A percentile compares a stretch with the other conserved stretches of the same genome.
Evolutionary conservation across 352 stramenopile species (phyloP).

Genomic region (Phytophthora chlamydospora): DNA sequence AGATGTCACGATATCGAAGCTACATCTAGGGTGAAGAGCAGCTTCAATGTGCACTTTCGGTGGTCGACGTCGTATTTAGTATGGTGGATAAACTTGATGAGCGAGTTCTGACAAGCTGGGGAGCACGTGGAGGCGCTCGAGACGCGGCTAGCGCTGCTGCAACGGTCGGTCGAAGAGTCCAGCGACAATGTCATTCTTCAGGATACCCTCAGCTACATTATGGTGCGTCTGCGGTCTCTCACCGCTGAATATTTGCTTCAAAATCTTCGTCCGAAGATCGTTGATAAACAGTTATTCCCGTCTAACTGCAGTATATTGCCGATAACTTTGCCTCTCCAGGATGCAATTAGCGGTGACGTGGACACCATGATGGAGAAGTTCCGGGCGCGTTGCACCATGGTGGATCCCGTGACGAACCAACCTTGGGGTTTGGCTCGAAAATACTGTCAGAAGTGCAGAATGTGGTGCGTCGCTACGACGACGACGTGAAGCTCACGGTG

Average conservation of each 20-base stretch:
- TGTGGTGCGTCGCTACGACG: conserved; percentile 64
- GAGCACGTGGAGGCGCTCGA: conserved; percentile 52
- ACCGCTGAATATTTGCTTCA: conserved; percentile 9
- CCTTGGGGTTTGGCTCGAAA: conserved; percentile 79
- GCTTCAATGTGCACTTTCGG: no score
- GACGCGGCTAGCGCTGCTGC: conserved; percentile 39
- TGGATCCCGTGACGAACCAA: conserved; percentile 76
- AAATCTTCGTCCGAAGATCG: no score
- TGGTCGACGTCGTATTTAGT: not conserved
- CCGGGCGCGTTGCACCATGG: conserved; percentile 51
- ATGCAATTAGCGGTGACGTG: conserved; percentile 39
- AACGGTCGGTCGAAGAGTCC: not conserved
- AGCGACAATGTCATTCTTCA: conserved; percentile 4
- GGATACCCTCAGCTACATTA: conserved; percentile 35
- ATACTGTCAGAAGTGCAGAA: conserved; percentile 71
- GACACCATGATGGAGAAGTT: conserved; percentile 56
- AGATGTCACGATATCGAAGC: no score
- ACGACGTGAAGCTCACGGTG: conserved; percentile 37
- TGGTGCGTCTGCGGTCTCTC: conserved; percentile 21
- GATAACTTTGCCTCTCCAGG: conserved; percentile 20
- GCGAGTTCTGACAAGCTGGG: conserved; percentile 56
- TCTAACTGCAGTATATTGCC: conserved; percentile 8
- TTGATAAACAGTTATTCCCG: not conserved
- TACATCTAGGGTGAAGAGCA: no score
- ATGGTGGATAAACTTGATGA: conserved; percentile 35